A percentile compares a stretch with the other conserved stretches of the same genome.
phyloP scores from a whole-genome alignment of 306 rosid genomes.

The Purshia tridentata region DNA sequence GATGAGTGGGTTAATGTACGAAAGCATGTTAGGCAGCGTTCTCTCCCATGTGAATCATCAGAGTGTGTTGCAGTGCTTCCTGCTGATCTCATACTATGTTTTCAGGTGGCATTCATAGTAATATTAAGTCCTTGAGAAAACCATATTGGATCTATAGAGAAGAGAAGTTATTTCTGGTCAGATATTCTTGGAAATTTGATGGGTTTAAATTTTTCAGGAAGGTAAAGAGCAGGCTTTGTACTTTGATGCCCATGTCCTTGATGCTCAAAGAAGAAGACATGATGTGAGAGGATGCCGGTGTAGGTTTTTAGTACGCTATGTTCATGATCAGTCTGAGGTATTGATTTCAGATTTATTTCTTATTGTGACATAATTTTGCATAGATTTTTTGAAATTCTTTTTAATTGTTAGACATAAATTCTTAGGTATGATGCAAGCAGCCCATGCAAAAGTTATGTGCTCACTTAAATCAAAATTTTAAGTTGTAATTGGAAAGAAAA shows the following conservation, averaged over 20 bases:
- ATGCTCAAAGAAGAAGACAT: conserved; percentile 96
- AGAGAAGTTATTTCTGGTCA: conserved; percentile 11
- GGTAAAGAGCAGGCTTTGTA: conserved; percentile 99
- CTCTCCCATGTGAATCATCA: conserved; percentile 96
- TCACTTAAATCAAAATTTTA: conserved; percentile 1
- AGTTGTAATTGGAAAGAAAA: neutral
- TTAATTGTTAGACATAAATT: neutral
- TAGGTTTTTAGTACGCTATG: conserved; percentile 96
- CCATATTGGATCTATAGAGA: neutral
- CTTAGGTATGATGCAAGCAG: neutral
- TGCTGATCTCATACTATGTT: conserved; percentile 94
- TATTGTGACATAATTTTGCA: neutral
- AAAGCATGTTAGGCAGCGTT: conserved; percentile 86
- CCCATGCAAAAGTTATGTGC: conserved; percentile 6
- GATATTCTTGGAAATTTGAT: conserved; percentile 18
- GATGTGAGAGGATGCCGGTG: conserved; percentile 99
- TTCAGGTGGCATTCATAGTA: conserved; percentile 62
- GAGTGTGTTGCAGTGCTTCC: conserved; percentile 98
- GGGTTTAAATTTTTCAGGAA: conserved; percentile 52
- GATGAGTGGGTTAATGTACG: conserved; percentile 93
- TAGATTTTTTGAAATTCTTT: neutral
- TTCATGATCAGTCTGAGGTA: conserved; percentile 98
- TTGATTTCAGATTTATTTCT: neutral
- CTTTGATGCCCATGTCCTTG: conserved; percentile 96
- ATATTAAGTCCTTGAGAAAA: conserved; percentile 14